Percentiles rank a stretch among this genome's conserved stretches.
These are phyloP conservation scores for Suhomyces guaymorum DNA, from an alignment of 1,139 yeast genomes.

Conservation along the genomic window DNA sequence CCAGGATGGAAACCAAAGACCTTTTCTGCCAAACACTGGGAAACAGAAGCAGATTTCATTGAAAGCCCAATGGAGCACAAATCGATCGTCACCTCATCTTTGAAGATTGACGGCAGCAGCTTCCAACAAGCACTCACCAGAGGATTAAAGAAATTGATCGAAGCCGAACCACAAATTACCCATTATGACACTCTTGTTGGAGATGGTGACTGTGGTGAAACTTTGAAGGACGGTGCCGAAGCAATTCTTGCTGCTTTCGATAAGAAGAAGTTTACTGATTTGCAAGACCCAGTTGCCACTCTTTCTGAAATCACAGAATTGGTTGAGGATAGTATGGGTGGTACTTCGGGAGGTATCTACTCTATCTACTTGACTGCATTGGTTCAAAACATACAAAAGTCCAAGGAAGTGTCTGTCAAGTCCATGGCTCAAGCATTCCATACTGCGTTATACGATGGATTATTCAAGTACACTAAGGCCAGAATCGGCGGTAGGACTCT, in stretches of 20 bases:
- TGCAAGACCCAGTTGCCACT: slow-evolving; percentile 54
- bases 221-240: slow-evolving; percentile 78
- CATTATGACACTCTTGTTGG: slow-evolving; percentile 87
- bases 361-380: slow-evolving; percentile 77
- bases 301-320: slow-evolving; percentile 54
- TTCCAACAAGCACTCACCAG: slow-evolving; percentile 41
- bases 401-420: slow-evolving; percentile 27
- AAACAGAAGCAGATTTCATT: slow-evolving; percentile 15
- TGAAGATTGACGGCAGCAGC: slow-evolving; percentile 42
- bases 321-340: slow-evolving; percentile 92
- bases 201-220: slow-evolving; percentile 97
- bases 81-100: slow-evolving; percentile 28
- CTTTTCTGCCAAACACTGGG: slow-evolving; percentile 30
- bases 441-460: slow-evolving; percentile 55
- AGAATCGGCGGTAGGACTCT: slow-evolving; percentile 88
- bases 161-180: slow-evolving; percentile 78
- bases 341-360: slow-evolving; percentile 93
- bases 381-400: slow-evolving; percentile 36
- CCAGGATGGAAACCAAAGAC: slow-evolving; percentile 74
- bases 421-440: slow-evolving; percentile 34
- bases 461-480: slow-evolving; percentile 83
- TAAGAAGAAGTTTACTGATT: slow-evolving; percentile 29
- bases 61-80: slow-evolving; percentile 37
- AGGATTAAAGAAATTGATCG: slow-evolving; percentile 54
- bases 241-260: slow-evolving; percentile 61